Evolutionary conservation across 1,284 basidiomycete species (phyloP), one percentile per base, ranked within the genome.

Genomic region (Papiliotrema terrestris): DNA sequence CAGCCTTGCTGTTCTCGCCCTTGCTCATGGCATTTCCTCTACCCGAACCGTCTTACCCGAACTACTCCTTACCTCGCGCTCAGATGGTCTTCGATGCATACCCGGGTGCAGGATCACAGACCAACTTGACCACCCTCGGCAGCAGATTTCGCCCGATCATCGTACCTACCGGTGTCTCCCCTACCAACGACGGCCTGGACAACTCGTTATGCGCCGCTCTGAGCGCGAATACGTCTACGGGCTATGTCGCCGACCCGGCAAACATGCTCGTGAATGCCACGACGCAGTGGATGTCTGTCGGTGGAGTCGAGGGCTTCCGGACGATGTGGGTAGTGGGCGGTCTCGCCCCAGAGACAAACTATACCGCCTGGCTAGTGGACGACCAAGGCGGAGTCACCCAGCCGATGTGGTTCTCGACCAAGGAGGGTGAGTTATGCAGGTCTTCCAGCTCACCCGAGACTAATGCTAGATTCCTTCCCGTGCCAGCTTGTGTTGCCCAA

Each of bases 1-100:
- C 86, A 66, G 86, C 83, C 0, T 75, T 93, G n/a, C 66, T 92
- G 14, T 89, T 89, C 72, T 91, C 89, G 0, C 83, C 84, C 0
- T 72, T 84, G 0, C 83, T 86, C 49, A 73, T 78, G 14, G 26
- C 63, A 71, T 4, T 62, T 66, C 14, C 63, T 51, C 29, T 69
- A 2, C 51, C 61, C 1, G 68, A 78, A 49, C 87, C 87, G 0
- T 75, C 75, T 13, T 93, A 83, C 66, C 90, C 90, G 8, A 91
- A 91, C 67, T 93, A 90, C 71, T 87, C 86, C 1, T 81, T 93
- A 0, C 84, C 86, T 1, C 61, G 78, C 0, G 83, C 85, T 0
- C 83, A 85, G 61, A 65, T 82, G 14, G 74, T 82, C 0, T 63
- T 79, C n/a, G 81, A 83, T 0, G 49, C 74, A 1, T 68, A 54